Percentiles rank a stretch among this genome's conserved stretches.
phyloP scores from a whole-genome alignment of 371 early-diverging fungal species.

The Ordospora pajunii region DNA sequence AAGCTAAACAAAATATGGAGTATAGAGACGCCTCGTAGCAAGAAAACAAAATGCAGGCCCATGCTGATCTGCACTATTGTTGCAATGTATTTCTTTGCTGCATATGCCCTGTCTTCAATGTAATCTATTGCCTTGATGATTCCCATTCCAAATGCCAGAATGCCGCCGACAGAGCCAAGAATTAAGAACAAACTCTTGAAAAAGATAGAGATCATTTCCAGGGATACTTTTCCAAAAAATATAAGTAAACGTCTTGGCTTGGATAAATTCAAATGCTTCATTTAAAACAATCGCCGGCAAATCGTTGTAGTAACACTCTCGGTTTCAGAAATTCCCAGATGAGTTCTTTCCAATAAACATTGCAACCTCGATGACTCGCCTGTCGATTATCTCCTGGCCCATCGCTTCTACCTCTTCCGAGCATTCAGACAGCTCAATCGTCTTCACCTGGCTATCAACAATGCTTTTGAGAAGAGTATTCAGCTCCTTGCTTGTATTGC shows the following conservation, averaged over 20 bases:
- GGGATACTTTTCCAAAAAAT: constrained; percentile 7
- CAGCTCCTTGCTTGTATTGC: neutral
- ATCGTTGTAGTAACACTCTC: neutral
- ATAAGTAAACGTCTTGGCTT: neutral
- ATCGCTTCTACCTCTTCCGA: neutral
- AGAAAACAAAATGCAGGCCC: constrained; percentile 47
- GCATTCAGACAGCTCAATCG: neutral
- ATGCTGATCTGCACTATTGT: constrained; percentile 41
- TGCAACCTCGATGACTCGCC: neutral
- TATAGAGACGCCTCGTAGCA: constrained; percentile 53
- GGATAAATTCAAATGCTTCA: too few relatives aligned
- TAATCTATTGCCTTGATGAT: constrained; percentile 55
- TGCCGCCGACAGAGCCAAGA: constrained; percentile 24
- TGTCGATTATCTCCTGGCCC: neutral
- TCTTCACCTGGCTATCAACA: neutral
- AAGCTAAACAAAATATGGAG: constrained; percentile 51
- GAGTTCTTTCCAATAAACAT: constrained; percentile 2
- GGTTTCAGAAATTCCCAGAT: neutral
- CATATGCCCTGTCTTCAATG: constrained; percentile 60
- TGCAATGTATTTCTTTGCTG: constrained; percentile 57
- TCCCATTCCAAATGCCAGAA: constrained; percentile 50
- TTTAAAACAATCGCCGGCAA: too few relatives aligned
- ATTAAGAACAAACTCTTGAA: constrained; percentile 22
- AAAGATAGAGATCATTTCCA: constrained; percentile 20
- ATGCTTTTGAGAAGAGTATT: neutral